Conservation (phyloP, 2,329 filamentous ascomycete genomes). For the Ceratocystis cubensis region DNA sequence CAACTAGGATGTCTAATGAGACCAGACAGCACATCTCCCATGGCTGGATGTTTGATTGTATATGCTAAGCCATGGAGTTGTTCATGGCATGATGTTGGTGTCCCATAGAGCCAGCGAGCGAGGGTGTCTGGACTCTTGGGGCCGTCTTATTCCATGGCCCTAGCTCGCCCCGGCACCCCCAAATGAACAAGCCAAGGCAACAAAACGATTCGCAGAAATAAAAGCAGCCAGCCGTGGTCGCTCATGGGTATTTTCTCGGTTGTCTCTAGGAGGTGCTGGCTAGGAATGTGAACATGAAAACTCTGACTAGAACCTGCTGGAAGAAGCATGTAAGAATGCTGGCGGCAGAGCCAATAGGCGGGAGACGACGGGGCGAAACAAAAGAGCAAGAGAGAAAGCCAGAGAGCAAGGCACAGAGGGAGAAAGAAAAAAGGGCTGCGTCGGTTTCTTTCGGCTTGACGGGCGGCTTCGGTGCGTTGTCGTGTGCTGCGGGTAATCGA, state of each 20-base stretch:
- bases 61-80: neutral
- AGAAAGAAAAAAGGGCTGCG: neutral
- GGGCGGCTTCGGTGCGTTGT: too few species aligned
- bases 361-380: too few species aligned
- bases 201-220: too few species aligned
- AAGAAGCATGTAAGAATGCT: too few species aligned
- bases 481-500: too few species aligned
- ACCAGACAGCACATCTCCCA: neutral
- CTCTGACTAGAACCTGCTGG: too few species aligned
- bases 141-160: neutral
- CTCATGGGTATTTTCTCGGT: neutral
- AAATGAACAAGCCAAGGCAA: too few species aligned
- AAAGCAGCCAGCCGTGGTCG: neutral
- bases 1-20: neutral
- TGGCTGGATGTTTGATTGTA: neutral
- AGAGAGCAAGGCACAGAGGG: neutral
- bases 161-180: too few species aligned
- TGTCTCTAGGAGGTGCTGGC: neutral
- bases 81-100: neutral
- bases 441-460: constrained; percentile 3
- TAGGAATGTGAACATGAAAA: neutral
- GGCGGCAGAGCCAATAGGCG: too few species aligned
- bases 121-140: neutral
- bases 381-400: neutral
- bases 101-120: neutral